A percentile compares a stretch with the other conserved stretches of the same genome.
These are phyloP conservation scores for Pseudoscleropodium purum DNA, from an alignment of 225 moss, liverwort and hornwort species.

Conservation along the genomic window DNA sequence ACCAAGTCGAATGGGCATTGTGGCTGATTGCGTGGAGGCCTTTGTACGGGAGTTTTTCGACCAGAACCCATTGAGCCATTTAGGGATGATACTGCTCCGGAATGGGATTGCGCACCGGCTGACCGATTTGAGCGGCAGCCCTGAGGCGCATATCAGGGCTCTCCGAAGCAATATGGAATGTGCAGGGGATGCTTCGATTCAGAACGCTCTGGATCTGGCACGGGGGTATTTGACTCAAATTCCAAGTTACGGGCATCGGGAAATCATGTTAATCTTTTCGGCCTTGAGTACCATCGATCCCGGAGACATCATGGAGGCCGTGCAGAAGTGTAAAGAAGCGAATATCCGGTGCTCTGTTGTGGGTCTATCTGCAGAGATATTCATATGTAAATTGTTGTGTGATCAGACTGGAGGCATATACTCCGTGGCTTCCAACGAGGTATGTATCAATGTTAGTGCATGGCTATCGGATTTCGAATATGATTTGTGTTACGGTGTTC, in stretches of 20 bases:
- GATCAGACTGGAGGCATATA: conserved; percentile 79
- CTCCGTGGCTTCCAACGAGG: conserved; percentile 93
- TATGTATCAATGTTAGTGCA: conserved; percentile 1
- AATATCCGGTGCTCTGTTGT: conserved; percentile 86
- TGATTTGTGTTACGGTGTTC: not conserved
- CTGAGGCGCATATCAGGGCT: conserved; percentile 80
- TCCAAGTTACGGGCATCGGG: conserved; percentile 86
- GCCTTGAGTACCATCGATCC: conserved; percentile 93
- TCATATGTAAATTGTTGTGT: conserved; percentile 83
- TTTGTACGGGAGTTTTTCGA: conserved; percentile 95
- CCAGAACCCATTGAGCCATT: conserved; percentile 91
- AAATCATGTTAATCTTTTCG: conserved; percentile 66
- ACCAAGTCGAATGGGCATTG: conserved; percentile 90
- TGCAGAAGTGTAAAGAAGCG: conserved; percentile 68
- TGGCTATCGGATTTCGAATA: not conserved
- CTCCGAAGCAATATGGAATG: conserved; percentile 88
- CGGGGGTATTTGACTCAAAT: conserved; percentile 73
- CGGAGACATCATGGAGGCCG: conserved; percentile 74
- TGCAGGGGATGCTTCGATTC: conserved; percentile 87
- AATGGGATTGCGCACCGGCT: conserved; percentile 75
- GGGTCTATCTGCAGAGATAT: conserved; percentile 86
- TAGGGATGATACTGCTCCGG: conserved; percentile 66
- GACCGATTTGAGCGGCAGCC: conserved; percentile 91
- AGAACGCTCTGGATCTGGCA: conserved; percentile 81
- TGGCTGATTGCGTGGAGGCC: conserved; percentile 79